Evolutionary conservation across 1,139 yeast genomes (phyloP).

Genomic region (Magnusiomyces ingens): DNA sequence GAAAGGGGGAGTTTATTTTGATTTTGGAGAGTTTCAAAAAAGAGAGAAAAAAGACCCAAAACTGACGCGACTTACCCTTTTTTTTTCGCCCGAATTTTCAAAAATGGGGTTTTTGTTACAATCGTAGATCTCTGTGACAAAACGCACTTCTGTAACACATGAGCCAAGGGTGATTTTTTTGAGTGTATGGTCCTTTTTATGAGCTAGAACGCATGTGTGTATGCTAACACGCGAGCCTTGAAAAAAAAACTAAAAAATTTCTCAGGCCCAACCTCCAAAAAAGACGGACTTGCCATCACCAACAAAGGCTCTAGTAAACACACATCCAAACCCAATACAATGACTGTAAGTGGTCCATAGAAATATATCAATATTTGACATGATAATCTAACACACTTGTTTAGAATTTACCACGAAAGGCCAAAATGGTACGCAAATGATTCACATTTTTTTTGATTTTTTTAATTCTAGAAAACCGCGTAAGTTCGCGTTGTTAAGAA

Average conservation of each 20-base stretch:
- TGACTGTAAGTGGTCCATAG: background rate
- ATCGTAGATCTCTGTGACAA: no score
- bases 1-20: background rate
- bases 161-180: background rate
- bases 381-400: background rate
- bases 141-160: background rate
- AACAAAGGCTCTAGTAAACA: background rate
- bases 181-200: background rate
- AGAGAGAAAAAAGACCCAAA: no score
- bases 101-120: no score
- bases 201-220: background rate
- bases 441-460: background rate
- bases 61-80: no score
- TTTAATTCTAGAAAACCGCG: background rate
- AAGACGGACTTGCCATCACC: background rate
- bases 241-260: background rate
- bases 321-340: background rate
- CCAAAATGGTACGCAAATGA: slow-evolving; percentile 10
- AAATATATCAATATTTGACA: background rate
- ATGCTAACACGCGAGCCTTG: background rate
- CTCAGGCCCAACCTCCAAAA: background rate
- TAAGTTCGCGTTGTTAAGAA: background rate
- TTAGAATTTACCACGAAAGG: slow-evolving; percentile 11
- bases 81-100: no score
- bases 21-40: no score